Conservation (phyloP, 306 rosid genomes). For the Oxytropis ochrocephala region DNA sequence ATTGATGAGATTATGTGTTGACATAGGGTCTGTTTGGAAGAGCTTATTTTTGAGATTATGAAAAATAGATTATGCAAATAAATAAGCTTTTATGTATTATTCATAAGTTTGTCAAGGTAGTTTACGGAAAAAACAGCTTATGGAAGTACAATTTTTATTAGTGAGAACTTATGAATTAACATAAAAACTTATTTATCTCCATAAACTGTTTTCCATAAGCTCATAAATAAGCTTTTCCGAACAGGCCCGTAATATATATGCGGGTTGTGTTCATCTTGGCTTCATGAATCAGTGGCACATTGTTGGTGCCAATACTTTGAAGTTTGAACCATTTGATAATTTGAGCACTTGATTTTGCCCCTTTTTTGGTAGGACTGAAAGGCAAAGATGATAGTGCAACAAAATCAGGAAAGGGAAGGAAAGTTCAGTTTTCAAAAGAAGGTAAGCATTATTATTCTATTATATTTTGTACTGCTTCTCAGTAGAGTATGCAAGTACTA, state of each 20-base stretch:
- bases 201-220: no score
- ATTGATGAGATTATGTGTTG: background rate
- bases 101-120: no score
- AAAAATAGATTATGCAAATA: no score
- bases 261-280: background rate
- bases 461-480: constrained; percentile 1
- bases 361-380: constrained; percentile 38
- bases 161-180: no score
- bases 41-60: no score
- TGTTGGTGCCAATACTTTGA: constrained; percentile 1
- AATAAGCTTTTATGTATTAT: no score
- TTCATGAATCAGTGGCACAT: background rate
- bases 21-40: no score
- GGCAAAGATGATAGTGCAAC: constrained; percentile 75
- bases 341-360: background rate
- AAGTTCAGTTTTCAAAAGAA: constrained; percentile 61
- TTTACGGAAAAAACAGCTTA: no score
- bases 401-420: constrained; percentile 59
- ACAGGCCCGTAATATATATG: background rate
- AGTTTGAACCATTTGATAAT: constrained; percentile 2
- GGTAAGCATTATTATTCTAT: constrained; percentile 35
- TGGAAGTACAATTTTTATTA: no score
- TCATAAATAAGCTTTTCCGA: no score
- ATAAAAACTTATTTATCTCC: no score
- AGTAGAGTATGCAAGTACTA: constrained; percentile 4